phyloP scores from a whole-genome alignment of 495 filamentous ascomycete species.

The Neurospora terricola region DNA sequence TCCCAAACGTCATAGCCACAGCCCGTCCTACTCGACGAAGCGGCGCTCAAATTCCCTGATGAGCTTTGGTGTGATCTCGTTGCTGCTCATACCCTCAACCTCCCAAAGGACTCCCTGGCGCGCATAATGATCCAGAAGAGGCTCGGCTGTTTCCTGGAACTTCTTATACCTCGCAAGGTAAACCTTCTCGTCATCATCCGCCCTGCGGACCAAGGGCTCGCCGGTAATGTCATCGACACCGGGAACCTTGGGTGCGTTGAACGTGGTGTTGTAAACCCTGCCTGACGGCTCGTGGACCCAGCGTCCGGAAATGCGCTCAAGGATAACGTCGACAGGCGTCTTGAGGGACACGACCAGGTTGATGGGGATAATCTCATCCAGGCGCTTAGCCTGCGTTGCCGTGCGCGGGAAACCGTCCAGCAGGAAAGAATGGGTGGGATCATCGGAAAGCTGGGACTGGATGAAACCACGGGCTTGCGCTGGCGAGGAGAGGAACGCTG shows the following conservation, averaged over 20 bases:
- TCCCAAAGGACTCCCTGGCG: slow-evolving; percentile 78
- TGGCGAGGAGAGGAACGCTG: slow-evolving; percentile 30
- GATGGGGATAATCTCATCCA: slow-evolving; percentile 76
- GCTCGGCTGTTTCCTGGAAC: slow-evolving; percentile 78
- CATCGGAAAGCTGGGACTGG: slow-evolving; percentile 44
- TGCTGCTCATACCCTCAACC: slow-evolving; percentile 75
- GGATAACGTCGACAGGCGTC: slow-evolving; percentile 66
- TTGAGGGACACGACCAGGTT: slow-evolving; percentile 72
- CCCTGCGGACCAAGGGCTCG: slow-evolving; percentile 68
- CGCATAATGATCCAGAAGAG: slow-evolving; percentile 82
- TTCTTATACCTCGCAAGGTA: slow-evolving; percentile 70
- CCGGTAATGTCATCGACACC: slow-evolving; percentile 90
- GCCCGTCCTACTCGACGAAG: slow-evolving; percentile 39
- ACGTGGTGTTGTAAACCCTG: slow-evolving; percentile 86
- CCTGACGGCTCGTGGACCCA: slow-evolving; percentile 93
- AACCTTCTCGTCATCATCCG: slow-evolving; percentile 78
- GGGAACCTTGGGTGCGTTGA: slow-evolving; percentile 70
- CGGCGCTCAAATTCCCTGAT: slow-evolving; percentile 66
- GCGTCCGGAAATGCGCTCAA: slow-evolving; percentile 78
- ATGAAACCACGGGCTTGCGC: slow-evolving; percentile 21
- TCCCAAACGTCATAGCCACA: background rate
- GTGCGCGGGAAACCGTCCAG: slow-evolving; percentile 96
- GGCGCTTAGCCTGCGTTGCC: slow-evolving; percentile 59
- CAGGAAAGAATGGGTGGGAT: slow-evolving; percentile 77
- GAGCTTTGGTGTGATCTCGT: slow-evolving; percentile 87